phyloP scores from a whole-genome alignment of 1,284 basidiomycete genomes.

The Microstroma glucosiphilum region DNA sequence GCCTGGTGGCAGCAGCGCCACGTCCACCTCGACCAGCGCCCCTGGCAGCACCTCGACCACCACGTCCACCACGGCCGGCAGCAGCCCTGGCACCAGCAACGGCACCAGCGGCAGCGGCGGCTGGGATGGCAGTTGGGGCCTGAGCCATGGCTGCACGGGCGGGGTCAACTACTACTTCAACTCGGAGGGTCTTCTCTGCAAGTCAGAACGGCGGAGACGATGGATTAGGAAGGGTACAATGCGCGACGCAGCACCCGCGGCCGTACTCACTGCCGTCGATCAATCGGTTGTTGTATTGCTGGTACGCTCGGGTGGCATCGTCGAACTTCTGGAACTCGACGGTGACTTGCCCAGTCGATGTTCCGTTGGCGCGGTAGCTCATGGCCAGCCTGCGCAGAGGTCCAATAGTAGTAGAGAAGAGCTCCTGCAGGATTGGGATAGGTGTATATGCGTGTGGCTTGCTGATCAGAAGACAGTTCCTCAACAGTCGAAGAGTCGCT shows the following conservation, averaged over 20 bases:
- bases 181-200: conserved; percentile 83
- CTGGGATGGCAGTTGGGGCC: conserved; percentile 19
- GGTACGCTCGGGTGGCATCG: conserved; percentile 83
- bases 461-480: conserved; percentile 10
- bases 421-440: conserved; percentile 58
- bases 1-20: conserved; percentile 26
- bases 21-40: conserved; percentile 23
- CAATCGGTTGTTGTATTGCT: conserved; percentile 94
- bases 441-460: conserved; percentile 10
- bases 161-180: conserved; percentile 91
- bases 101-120: conserved; percentile 24
- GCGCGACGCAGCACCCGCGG: conserved; percentile 13
- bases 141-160: conserved; percentile 57
- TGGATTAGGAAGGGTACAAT: conserved; percentile 43
- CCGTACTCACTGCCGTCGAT: conserved; percentile 97
- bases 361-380: conserved; percentile 75
- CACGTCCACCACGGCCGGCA: conserved; percentile 54
- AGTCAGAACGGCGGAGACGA: conserved; percentile 14
- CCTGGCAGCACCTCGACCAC: conserved; percentile 54
- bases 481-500: neutral
- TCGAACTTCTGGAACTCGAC: conserved; percentile 80
- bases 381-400: conserved; percentile 75
- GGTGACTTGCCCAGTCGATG: conserved; percentile 81
- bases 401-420: conserved; percentile 85
- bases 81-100: conserved; percentile 23